A percentile compares a stretch with the other conserved stretches of the same genome.
Conservation (phyloP, 2,329 filamentous ascomycete species). For the Epichloe scottii region DNA sequence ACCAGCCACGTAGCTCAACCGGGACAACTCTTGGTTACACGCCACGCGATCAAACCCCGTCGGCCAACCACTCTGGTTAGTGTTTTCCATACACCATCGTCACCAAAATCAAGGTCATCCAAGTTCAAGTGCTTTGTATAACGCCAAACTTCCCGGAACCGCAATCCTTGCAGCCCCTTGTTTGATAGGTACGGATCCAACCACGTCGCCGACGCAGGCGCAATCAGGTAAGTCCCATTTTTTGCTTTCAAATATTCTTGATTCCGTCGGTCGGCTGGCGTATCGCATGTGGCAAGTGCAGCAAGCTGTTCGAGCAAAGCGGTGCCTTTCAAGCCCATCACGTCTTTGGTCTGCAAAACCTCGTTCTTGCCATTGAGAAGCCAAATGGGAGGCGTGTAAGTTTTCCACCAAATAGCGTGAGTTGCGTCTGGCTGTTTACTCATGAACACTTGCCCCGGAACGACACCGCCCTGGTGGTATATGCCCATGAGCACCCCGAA, state of each 20-base stretch:
- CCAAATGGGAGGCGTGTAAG: conserved; percentile 72
- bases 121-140: conserved; percentile 58
- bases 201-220: conserved; percentile 59
- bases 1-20: not conserved
- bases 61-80: conserved; percentile 53
- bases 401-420: conserved; percentile 74
- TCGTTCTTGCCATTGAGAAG: conserved; percentile 65
- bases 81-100: conserved; percentile 64
- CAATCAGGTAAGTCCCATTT: conserved; percentile 57
- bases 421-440: conserved; percentile 56
- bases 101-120: conserved; percentile 68
- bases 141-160: conserved; percentile 59
- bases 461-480: conserved; percentile 69
- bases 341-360: conserved; percentile 55
- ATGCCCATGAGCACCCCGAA: conserved; percentile 65
- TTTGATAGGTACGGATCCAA: conserved; percentile 50
- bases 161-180: conserved; percentile 45
- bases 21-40: conserved; percentile 49
- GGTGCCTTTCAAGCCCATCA: conserved; percentile 58
- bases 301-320: conserved; percentile 46
- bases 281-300: conserved; percentile 50
- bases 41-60: conserved; percentile 49
- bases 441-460: conserved; percentile 64
- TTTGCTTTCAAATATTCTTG: conserved; percentile 46
- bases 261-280: conserved; percentile 40